Conservation (phyloP, 2,329 filamentous ascomycete species). For the Grosmannia huntii region DNA sequence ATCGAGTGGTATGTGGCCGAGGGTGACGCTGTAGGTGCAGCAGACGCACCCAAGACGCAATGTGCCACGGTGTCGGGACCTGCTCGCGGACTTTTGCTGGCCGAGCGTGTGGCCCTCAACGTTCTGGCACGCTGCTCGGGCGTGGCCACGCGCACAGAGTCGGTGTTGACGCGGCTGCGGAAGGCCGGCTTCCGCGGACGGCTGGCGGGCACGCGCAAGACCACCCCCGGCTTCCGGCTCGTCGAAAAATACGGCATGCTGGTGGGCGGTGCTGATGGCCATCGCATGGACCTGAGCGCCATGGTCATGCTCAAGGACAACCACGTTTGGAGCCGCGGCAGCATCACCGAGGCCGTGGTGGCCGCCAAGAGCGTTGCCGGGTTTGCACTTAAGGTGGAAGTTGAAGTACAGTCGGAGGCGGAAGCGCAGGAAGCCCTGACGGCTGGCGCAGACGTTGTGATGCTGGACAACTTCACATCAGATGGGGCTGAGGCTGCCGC, state of each 20-base stretch:
- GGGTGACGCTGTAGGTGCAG: conserved; percentile 42
- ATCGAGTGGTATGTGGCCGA: conserved; percentile 80
- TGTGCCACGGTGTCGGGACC: conserved; percentile 80
- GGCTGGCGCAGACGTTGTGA: conserved; percentile 87
- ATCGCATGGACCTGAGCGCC: conserved; percentile 77
- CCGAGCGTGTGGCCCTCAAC: conserved; percentile 87
- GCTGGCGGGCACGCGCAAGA: conserved; percentile 92
- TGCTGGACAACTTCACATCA: conserved; percentile 84
- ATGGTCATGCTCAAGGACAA: conserved; percentile 99
- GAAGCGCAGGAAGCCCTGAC: conserved; percentile 86
- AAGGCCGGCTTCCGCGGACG: conserved; percentile 65
- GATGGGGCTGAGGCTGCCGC: conserved; percentile 66
- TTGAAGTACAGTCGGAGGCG: conserved; percentile 78
- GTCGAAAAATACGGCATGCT: conserved; percentile 99
- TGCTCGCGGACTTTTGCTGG: conserved; percentile 68
- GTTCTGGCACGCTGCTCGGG: conserved; percentile 83
- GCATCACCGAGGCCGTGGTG: conserved; percentile 72
- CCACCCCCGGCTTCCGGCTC: conserved; percentile 85
- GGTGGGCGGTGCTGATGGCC: conserved; percentile 81
- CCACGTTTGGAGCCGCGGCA: conserved; percentile 83
- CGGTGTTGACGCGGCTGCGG: conserved; percentile 42
- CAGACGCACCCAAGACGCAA: conserved; percentile 22
- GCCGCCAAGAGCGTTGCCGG: conserved; percentile 76
- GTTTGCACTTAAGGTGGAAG: conserved; percentile 89
- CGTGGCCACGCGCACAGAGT: conserved; percentile 58